Evolutionary conservation across 441 rosid species (phyloP).

Genomic region (Raphanus hybrid): DNA sequence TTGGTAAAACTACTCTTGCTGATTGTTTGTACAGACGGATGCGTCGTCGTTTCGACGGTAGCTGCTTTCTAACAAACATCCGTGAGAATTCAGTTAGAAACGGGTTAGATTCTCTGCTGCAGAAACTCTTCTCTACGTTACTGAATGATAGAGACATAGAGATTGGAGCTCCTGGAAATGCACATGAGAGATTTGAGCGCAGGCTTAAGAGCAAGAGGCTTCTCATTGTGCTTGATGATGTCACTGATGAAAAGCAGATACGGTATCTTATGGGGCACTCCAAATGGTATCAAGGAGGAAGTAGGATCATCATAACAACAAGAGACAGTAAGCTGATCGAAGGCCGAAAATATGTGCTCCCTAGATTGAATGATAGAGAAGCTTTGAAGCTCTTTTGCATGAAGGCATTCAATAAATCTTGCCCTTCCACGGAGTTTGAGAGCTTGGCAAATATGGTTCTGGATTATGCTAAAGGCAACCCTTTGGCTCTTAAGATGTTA

Average conservation of each 20-base stretch:
- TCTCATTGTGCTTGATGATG: conserved; percentile 50
- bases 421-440: neutral
- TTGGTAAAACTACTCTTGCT: conserved; percentile 48
- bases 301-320: conserved; percentile 51
- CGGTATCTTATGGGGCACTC: conserved; percentile 23
- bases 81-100: conserved; percentile 21
- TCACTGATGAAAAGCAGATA: conserved; percentile 31
- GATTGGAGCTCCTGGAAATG: conserved; percentile 36
- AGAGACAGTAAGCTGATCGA: conserved; percentile 44
- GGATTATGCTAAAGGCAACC: conserved; percentile 44
- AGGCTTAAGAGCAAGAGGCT: conserved; percentile 34
- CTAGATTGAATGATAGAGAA: conserved; percentile 30
- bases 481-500: conserved; percentile 45
- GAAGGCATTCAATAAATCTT: conserved; percentile 36
- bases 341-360: conserved; percentile 26
- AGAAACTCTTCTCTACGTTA: conserved; percentile 32
- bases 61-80: conserved; percentile 39
- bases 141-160: conserved; percentile 15
- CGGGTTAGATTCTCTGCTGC: conserved; percentile 28
- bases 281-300: conserved; percentile 49
- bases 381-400: conserved; percentile 42
- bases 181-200: conserved; percentile 17
- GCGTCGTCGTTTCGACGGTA: conserved; percentile 35
- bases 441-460: conserved; percentile 27
- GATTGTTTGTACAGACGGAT: conserved; percentile 32